Percentiles rank a stretch among this genome's conserved stretches.
These are phyloP conservation scores for Plantago coronopus DNA, from an alignment of 305 asterid species.

Conservation along the genomic window DNA sequence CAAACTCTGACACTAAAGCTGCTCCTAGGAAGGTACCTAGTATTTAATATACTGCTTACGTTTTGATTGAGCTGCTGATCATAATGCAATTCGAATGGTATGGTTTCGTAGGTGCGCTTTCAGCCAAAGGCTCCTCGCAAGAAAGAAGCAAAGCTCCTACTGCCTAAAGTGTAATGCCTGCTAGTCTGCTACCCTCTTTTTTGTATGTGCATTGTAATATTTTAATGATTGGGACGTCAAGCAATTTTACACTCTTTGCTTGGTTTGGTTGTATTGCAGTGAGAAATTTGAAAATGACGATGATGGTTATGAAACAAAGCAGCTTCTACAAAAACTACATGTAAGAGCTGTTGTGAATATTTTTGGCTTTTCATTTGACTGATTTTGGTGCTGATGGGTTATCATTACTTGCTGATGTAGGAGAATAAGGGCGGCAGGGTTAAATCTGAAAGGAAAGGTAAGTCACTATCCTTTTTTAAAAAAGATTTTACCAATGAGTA, in stretches of 20 bases:
- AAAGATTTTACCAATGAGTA: too few species aligned
- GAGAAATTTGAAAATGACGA: constrained; percentile 54
- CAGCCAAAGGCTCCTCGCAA: constrained; percentile 79
- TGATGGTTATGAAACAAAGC: constrained; percentile 60
- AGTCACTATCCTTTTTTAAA: too few species aligned
- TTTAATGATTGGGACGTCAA: background rate
- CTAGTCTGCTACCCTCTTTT: background rate
- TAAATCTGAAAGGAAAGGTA: constrained; percentile 65
- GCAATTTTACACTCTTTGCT: background rate
- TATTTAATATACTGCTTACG: background rate
- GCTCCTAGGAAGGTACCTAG: constrained; percentile 46
- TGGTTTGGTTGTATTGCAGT: constrained; percentile 34
- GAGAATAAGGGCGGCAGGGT: constrained; percentile 43
- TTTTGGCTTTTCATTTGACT: constrained; percentile 12
- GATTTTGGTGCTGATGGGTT: constrained; percentile 9
- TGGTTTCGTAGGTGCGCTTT: constrained; percentile 48
- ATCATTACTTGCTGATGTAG: constrained; percentile 32
- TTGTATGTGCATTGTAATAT: background rate
- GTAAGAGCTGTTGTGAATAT: constrained; percentile 29
- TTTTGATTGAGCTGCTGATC: background rate
- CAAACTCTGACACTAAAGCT: constrained; percentile 23
- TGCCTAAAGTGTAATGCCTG: constrained; percentile 54
- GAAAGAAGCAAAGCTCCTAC: constrained; percentile 42
- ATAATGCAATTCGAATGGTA: constrained; percentile 11
- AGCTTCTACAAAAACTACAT: constrained; percentile 52